Conservation (phyloP, 176 grass and related monocot genomes). For the Rhynchospora pubera region DNA sequence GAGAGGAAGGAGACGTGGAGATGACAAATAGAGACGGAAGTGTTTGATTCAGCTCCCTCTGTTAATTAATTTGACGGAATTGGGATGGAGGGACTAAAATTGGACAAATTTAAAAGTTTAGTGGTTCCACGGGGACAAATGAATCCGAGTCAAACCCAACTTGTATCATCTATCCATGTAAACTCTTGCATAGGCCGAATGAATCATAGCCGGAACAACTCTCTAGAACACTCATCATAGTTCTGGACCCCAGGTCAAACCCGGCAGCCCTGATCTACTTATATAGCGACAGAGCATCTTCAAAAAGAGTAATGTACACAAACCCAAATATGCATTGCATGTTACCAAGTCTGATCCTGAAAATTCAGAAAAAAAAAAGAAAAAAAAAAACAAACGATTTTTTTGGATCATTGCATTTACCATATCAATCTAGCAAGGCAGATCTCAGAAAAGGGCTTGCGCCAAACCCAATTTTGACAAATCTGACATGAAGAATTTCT, state of each 20-base stretch:
- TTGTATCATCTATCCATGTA: constrained; percentile 45
- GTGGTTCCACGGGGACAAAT: neutral
- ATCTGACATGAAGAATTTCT: constrained; percentile 43
- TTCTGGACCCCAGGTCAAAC: constrained; percentile 28
- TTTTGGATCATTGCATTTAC: constrained; percentile 36
- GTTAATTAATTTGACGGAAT: too few species aligned
- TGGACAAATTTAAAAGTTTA: too few species aligned
- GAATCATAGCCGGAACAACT: constrained; percentile 38
- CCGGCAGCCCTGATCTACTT: constrained; percentile 31
- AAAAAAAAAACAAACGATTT: constrained; percentile 31
- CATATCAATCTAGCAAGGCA: constrained; percentile 50
- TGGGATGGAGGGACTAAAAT: too few species aligned
- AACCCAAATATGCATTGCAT: constrained; percentile 59
- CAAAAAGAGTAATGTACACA: too few species aligned
- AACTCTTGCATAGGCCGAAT: constrained; percentile 37
- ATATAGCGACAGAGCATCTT: too few species aligned
- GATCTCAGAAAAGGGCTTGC: constrained; percentile 42
- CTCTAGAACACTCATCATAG: constrained; percentile 40
- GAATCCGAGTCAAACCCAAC: constrained; percentile 42
- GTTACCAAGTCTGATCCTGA: constrained; percentile 38
- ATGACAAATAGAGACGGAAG: too few species aligned
- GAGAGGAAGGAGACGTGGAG: too few species aligned
- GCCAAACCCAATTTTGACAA: constrained; percentile 35
- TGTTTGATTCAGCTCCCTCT: too few species aligned
- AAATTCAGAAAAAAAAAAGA: neutral